phyloP scores from a whole-genome alignment of 2,329 filamentous ascomycete genomes.

The Colletotrichum theobromicola region DNA sequence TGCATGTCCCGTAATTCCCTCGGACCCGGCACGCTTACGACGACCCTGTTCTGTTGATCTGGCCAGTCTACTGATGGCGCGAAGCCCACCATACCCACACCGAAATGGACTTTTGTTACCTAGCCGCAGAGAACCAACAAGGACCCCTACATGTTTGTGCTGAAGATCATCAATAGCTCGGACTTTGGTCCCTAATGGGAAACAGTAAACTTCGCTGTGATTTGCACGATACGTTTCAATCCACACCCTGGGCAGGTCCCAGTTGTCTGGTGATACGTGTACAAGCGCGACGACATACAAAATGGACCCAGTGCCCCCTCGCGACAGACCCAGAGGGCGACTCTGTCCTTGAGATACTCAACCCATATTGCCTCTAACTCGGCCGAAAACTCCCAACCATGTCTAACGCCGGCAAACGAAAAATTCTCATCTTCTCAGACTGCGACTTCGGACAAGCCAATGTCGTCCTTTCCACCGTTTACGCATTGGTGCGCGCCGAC shows the following conservation, averaged over 20 bases:
- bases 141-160: not conserved
- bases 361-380: not conserved
- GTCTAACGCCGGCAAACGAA: not conserved
- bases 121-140: not conserved
- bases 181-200: not conserved
- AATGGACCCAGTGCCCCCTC: not conserved
- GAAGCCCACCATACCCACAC: not conserved
- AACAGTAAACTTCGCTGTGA: not conserved
- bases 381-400: not conserved
- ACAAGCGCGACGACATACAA: not conserved
- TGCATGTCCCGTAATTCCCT: not conserved
- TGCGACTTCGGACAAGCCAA: constrained; percentile 53
- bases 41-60: not conserved
- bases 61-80: not conserved
- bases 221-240: not conserved
- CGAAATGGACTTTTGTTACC: not conserved
- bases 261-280: not conserved
- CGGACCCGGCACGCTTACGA: not conserved
- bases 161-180: not conserved
- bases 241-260: not conserved
- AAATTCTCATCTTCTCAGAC: constrained; percentile 48
- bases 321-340: not conserved
- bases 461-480: constrained; percentile 46
- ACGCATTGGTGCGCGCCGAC: constrained; percentile 35
- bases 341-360: not conserved